Evolutionary conservation across 176 grass and related monocot genomes (phyloP).

Genomic region (Oryza glaberrima): DNA sequence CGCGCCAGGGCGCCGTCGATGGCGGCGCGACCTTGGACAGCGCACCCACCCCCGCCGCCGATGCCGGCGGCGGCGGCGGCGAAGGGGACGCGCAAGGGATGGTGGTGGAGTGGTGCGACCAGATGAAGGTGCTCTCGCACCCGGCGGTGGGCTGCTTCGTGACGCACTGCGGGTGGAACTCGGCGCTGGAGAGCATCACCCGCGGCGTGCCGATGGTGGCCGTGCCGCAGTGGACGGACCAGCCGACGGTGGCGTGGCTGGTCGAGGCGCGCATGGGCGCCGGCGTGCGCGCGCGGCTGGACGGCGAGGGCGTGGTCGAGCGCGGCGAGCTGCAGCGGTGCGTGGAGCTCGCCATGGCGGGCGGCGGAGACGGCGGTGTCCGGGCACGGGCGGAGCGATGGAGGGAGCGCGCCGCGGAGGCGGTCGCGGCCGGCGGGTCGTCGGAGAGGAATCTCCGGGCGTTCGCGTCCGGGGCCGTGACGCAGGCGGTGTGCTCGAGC

Average conservation of each 20-base stretch:
- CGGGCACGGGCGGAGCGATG: constrained; percentile 20
- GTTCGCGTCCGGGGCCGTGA: constrained; percentile 21
- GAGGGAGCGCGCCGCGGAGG: constrained; percentile 1
- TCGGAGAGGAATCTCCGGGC: constrained; percentile 36
- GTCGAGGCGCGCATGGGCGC: constrained; percentile 40
- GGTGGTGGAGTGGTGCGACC: constrained; percentile 55
- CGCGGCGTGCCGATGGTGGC: constrained; percentile 62
- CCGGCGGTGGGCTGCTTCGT: constrained; percentile 48
- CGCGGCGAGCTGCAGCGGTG: constrained; percentile 51
- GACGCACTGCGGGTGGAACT: constrained; percentile 77
- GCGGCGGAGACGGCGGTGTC: constrained; percentile 34
- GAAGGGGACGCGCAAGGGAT: neutral
- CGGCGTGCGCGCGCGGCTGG: constrained; percentile 39
- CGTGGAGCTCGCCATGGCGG: constrained; percentile 35
- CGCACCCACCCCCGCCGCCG: neutral
- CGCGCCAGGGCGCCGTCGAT: constrained; percentile 29
- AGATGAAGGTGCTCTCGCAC: constrained; percentile 51
- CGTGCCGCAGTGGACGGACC: constrained; percentile 66
- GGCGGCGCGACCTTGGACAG: neutral
- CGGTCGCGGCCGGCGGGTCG: neutral
- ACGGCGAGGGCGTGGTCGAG: constrained; percentile 25
- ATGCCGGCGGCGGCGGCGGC: too few species aligned
- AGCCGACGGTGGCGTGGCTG: constrained; percentile 59
- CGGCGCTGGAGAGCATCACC: constrained; percentile 52
- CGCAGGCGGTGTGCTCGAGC: neutral